These are phyloP conservation scores for Rhodosporidiobolus odoratus DNA, from an alignment of 768 basidiomycete species.

Conservation along the genomic window DNA sequence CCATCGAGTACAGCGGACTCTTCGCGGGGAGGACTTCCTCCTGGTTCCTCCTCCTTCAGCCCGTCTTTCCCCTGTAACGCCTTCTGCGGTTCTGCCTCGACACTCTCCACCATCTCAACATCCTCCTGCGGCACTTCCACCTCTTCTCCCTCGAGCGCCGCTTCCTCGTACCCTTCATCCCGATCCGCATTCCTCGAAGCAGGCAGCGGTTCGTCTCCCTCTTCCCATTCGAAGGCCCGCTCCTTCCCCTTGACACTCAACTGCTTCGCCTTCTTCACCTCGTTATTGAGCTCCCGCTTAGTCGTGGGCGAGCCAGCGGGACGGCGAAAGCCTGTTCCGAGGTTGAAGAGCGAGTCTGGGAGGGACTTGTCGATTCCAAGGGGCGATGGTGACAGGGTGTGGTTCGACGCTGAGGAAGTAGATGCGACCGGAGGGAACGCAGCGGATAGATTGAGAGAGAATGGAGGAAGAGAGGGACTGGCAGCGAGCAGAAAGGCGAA, in stretches of 20 bases:
- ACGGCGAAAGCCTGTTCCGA: not conserved
- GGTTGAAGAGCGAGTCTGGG: constrained; percentile 2
- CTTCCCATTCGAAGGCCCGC: not conserved
- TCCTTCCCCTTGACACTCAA: not conserved
- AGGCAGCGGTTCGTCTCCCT: not conserved
- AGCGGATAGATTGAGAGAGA: not conserved
- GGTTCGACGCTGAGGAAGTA: too few species aligned
- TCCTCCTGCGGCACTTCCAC: not conserved
- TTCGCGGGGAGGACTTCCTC: too few species aligned
- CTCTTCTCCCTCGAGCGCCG: not conserved
- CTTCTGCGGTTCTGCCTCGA: not conserved
- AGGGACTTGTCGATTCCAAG: not conserved
- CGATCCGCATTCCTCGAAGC: not conserved
- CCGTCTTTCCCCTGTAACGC: not conserved
- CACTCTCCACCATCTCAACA: not conserved
- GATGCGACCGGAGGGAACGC: constrained; percentile 1
- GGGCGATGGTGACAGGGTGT: too few species aligned
- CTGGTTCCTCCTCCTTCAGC: not conserved
- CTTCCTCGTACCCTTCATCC: not conserved
- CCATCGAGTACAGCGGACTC: too few species aligned
- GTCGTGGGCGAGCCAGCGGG: not conserved
- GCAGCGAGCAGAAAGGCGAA: not conserved
- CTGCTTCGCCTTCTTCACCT: not conserved
- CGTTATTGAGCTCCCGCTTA: not conserved
- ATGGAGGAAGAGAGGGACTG: not conserved